phyloP scores from a whole-genome alignment of 495 filamentous ascomycete species.

The Daldinia concentrica region DNA sequence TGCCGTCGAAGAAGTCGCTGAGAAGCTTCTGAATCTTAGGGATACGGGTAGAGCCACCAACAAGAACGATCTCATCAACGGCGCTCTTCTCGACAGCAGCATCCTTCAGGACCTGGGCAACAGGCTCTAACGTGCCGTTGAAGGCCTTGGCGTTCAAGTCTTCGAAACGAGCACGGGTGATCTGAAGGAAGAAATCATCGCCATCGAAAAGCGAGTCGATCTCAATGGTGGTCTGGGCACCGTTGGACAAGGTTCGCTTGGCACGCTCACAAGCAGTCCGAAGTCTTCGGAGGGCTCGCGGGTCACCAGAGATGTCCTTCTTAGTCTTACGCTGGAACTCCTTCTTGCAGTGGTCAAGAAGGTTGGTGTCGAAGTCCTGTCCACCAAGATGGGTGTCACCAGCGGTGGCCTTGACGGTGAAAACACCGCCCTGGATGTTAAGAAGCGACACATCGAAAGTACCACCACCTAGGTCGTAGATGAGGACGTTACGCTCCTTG shows the following conservation, averaged over 20 bases:
- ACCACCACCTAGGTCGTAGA: slow-evolving; percentile 99
- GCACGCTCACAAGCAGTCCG: slow-evolving; percentile 99
- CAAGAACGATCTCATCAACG: slow-evolving; percentile 97
- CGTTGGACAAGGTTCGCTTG: slow-evolving; percentile 97
- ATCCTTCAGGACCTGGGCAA: slow-evolving; percentile 98
- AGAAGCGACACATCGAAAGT: slow-evolving; percentile 99
- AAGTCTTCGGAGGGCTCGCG: slow-evolving; percentile 96
- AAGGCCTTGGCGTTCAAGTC: slow-evolving; percentile 98
- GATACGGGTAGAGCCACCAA: slow-evolving; percentile 99
- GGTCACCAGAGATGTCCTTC: slow-evolving; percentile 83
- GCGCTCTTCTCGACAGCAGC: slow-evolving; percentile 92
- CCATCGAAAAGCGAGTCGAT: slow-evolving; percentile 99
- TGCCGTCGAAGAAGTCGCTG: slow-evolving; percentile 98
- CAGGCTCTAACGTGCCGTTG: slow-evolving; percentile 94
- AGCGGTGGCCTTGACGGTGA: slow-evolving; percentile 98
- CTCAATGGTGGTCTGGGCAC: slow-evolving; percentile 96
- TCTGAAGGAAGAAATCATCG: slow-evolving; percentile 97
- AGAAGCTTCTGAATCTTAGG: slow-evolving; percentile 98
- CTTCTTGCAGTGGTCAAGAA: slow-evolving; percentile 94
- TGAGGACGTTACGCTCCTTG: slow-evolving; percentile 98
- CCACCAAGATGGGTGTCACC: slow-evolving; percentile 99
- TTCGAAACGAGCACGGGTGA: slow-evolving; percentile 99
- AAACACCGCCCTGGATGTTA: slow-evolving; percentile 99
- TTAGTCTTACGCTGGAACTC: slow-evolving; percentile 94
- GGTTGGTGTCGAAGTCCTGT: slow-evolving; percentile 98